These are phyloP conservation scores for Prunus yedoensis DNA, from an alignment of 331 rosid species.

Conservation along the genomic window DNA sequence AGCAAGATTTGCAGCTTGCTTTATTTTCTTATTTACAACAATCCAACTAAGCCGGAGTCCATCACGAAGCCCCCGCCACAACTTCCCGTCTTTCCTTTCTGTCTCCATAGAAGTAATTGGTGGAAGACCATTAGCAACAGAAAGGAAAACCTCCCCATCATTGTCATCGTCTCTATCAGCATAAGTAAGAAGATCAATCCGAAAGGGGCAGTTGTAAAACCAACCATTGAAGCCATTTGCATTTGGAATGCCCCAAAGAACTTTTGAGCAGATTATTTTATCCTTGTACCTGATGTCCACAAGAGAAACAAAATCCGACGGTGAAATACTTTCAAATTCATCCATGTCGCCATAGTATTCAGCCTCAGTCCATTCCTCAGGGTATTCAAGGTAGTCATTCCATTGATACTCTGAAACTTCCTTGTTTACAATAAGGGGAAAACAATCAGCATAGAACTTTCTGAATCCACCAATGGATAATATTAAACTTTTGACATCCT, in stretches of 20 bases:
- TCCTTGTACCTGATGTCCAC: conserved; percentile 79
- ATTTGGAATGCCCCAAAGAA: conserved; percentile 84
- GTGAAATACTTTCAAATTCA: conserved; percentile 55
- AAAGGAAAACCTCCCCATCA: conserved; percentile 62
- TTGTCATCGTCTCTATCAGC: conserved; percentile 55
- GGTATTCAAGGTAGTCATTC: conserved; percentile 56
- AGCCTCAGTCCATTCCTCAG: conserved; percentile 85
- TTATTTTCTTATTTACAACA: conserved; percentile 65
- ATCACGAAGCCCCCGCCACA: conserved; percentile 80
- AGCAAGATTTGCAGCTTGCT: conserved; percentile 85
- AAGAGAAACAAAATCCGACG: conserved; percentile 82
- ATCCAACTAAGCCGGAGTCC: conserved; percentile 87
- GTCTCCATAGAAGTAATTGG: conserved; percentile 65
- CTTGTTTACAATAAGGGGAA: conserved; percentile 78
- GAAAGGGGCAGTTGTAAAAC: conserved; percentile 87
- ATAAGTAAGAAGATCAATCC: conserved; percentile 69
- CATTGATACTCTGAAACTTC: conserved; percentile 55
- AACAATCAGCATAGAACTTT: conserved; percentile 90
- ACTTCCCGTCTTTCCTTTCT: conserved; percentile 79
- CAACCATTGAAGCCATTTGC: conserved; percentile 66
- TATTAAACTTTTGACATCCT: conserved; percentile 73
- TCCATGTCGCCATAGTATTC: conserved; percentile 75
- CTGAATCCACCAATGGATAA: conserved; percentile 79
- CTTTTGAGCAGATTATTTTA: conserved; percentile 76
- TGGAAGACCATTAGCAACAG: conserved; percentile 77